Evolutionary conservation across 2,329 filamentous ascomycete genomes (phyloP).

Genomic region (Ceratocystis colombiana): DNA sequence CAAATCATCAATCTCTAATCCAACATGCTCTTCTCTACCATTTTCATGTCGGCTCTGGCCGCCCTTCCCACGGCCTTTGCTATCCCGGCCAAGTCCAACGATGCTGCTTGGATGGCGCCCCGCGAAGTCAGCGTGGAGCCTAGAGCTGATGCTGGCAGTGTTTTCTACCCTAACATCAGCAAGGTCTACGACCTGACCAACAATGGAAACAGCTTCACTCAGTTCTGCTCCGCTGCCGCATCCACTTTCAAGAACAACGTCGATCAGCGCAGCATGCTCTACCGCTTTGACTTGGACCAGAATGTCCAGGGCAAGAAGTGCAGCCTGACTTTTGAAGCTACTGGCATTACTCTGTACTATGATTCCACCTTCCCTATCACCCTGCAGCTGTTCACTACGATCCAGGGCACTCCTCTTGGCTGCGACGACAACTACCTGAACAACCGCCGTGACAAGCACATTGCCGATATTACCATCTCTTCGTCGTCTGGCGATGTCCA

Average conservation of each 20-base stretch:
- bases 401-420: slow-evolving; percentile 27
- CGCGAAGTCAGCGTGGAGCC: slow-evolving; percentile 25
- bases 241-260: slow-evolving; percentile 27
- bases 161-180: slow-evolving; percentile 20
- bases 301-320: slow-evolving; percentile 28
- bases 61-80: slow-evolving; percentile 27
- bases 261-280: slow-evolving; percentile 30
- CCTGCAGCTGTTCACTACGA: slow-evolving; percentile 30
- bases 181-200: slow-evolving; percentile 21
- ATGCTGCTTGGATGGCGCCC: slow-evolving; percentile 27
- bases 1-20: neutral
- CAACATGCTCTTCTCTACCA: slow-evolving; percentile 29
- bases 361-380: slow-evolving; percentile 28
- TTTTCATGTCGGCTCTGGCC: slow-evolving; percentile 27
- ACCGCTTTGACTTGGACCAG: slow-evolving; percentile 30
- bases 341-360: slow-evolving; percentile 27
- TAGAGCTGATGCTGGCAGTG: neutral
- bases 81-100: slow-evolving; percentile 14
- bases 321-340: slow-evolving; percentile 27
- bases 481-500: slow-evolving; percentile 19
- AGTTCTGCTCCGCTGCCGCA: slow-evolving; percentile 15
- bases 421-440: slow-evolving; percentile 27
- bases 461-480: slow-evolving; percentile 25
- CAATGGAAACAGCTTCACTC: slow-evolving; percentile 14
- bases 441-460: slow-evolving; percentile 29